Evolutionary conservation across 179 eudicot genomes (phyloP), one percentile per base, ranked within the genome.

Genomic region (Corrigiola litoralis): DNA sequence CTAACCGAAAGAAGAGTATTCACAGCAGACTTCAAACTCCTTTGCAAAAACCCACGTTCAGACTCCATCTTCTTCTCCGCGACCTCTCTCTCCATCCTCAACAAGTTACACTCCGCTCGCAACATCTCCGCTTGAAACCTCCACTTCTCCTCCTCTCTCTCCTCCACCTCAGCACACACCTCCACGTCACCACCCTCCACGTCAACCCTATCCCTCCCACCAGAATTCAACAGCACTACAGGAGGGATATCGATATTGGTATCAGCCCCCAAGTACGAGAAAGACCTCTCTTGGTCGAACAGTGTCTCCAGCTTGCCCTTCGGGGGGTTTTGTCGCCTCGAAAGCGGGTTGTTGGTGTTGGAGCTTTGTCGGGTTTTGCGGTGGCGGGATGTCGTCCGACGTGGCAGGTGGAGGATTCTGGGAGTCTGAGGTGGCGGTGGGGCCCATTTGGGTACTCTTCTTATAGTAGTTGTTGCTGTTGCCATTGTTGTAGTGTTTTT

Each of bases 81-180:
- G 61, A 79, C 70, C 51, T 85, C 88, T 51, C 78, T 90, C 54
- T 94, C 96, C 84, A 77, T 78, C 68, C 99, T 79, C 76, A 90
- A 64, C 11, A 82, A 77, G 52, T 79, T 84, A 66, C 97, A 90
- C 64, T 94, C 99, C 0, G 94, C 99, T 57, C 97, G 79, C 63
- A 94, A 63, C 47, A 87, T 84, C 76, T 94, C 97, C 16, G 90
- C 89, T 64, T 94, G 85, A 69, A 94, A 92, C 82, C 79, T 66
- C 92, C 92, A 87, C 32, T 84, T 80, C 71, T 84, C 88, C 72
- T 75, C 86, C 63, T 28, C 66, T 70, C 58, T 55, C 21, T 58
- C 71, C 66, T 63, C 81, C 59, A 38, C 63, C 32, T 73, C 70
- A 37, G 32, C 62, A 18, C 34, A 65, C 20, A 51, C 65, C 34